Percentiles rank a stretch among this genome's conserved stretches.
These are phyloP conservation scores for Syzygium aqueum DNA, from an alignment of 345 rosid species.

Conservation along the genomic window DNA sequence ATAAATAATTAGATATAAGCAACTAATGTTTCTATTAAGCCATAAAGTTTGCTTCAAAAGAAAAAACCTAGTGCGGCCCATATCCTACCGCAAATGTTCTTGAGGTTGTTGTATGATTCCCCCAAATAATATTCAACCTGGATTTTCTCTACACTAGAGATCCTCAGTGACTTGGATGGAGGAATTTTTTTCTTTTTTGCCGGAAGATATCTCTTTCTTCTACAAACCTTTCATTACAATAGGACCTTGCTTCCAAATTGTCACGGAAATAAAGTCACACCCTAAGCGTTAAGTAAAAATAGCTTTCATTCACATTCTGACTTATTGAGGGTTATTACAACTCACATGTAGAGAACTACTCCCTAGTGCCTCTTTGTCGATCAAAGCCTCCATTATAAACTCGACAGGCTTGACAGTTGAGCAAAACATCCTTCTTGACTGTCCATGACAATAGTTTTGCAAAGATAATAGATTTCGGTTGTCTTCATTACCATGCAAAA, in stretches of 20 bases:
- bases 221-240: too few species aligned
- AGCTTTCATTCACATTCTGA: too few species aligned
- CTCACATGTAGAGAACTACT: too few species aligned
- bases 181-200: too few species aligned
- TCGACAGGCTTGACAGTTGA: background rate
- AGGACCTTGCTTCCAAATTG: background rate
- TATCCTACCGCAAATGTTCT: too few species aligned
- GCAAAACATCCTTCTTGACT: background rate
- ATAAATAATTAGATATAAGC: background rate
- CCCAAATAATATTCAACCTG: background rate
- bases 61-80: background rate
- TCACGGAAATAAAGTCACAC: background rate
- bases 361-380: background rate
- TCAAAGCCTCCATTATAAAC: background rate
- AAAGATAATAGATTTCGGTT: background rate
- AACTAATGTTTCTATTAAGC: background rate
- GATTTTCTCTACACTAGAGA: too few species aligned
- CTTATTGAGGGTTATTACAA: background rate
- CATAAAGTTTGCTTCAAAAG: too few species aligned
- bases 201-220: too few species aligned
- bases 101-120: background rate
- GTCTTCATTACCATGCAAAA: background rate
- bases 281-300: background rate
- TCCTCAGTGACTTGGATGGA: too few species aligned
- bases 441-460: background rate